Base-by-base conservation (phyloP, 768 basidiomycete genomes). In the Naganishia randhawae region DNA sequence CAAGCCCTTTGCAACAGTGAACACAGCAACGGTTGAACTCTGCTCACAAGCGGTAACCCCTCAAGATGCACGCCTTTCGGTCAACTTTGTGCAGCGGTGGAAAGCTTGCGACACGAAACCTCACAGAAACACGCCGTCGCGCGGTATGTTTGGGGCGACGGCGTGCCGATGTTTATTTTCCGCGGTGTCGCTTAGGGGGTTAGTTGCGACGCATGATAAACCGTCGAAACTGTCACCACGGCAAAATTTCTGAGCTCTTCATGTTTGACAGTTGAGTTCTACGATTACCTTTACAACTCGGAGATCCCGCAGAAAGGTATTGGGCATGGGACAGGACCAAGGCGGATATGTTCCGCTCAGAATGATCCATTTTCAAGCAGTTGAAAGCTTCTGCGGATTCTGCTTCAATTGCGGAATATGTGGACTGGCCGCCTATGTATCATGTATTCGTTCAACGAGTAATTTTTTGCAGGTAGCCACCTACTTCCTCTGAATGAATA, bases 61-160 rank as follows among this genome's bases (percentile, higher is more conserved):
- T 61, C 22, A 31, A 39, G 54, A 29, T 42, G n/a, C 17, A 39
- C 57, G 16, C 29, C 51, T 31, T 22, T 61, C 54, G 33, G 11
- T 17, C 19, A 57, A 37, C 9, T 57, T 53, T 61, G 55, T 42
- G 4, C 41, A 16, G 5, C 45, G 45, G 25, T 48, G 45, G 45
- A 48, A 22, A 48, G n/a, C n/a, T 48, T 48, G 45, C 45, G 45
- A 48, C 14, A 22, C 45, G 45, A 48, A 48, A 48, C 45, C n/a
- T n/a, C n/a, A 48, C 45, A 22, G n/a, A 11, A 11, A 39, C 39
- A 42, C 35, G 31, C 35, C 8, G 14, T 61, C 57, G 37, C 57
- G 57, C 57, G 57, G 35, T 61, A 55, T 61, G 57, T 41, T 61
- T 61, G 35, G 57, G 57, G 57, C 19, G 33, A 25, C 57, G 37